Percentiles rank a stretch among this genome's conserved stretches.
These are phyloP conservation scores for Termitomyces bulborhizus DNA, from an alignment of 768 basidiomycete genomes.

Conservation along the genomic window DNA sequence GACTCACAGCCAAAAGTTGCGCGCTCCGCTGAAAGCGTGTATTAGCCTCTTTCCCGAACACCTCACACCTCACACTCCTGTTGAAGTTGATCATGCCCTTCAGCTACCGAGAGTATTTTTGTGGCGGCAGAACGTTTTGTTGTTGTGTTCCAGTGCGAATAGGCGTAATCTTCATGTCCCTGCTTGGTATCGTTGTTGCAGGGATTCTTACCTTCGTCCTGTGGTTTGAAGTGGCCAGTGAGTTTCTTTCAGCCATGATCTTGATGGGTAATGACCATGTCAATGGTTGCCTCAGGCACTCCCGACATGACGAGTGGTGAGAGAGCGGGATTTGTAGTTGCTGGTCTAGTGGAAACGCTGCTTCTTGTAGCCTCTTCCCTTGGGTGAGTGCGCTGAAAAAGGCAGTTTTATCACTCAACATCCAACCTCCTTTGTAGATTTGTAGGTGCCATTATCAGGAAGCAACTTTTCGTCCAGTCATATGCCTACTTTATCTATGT, in stretches of 20 bases:
- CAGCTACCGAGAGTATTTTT: constrained; percentile 38
- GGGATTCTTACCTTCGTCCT: constrained; percentile 46
- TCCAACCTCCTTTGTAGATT: constrained; percentile 31
- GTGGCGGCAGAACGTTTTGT: constrained; percentile 50
- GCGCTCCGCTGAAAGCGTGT: not conserved
- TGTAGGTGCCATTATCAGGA: constrained; percentile 56
- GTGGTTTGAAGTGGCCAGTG: constrained; percentile 61
- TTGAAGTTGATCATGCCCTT: constrained; percentile 26
- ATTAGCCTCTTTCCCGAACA: not conserved
- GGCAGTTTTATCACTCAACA: not conserved
- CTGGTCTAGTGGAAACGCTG: constrained; percentile 47
- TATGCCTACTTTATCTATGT: constrained; percentile 53
- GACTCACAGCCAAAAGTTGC: not conserved
- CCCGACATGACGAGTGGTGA: constrained; percentile 26
- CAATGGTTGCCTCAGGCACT: constrained; percentile 21
- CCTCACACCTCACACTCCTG: not conserved
- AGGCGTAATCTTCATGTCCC: constrained; percentile 51
- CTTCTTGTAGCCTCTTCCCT: constrained; percentile 48
- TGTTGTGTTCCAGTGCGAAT: constrained; percentile 58
- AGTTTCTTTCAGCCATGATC: constrained; percentile 18
- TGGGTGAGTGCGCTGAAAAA: constrained; percentile 32
- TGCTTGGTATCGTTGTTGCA: constrained; percentile 47
- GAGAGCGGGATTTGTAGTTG: constrained; percentile 38
- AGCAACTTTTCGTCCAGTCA: constrained; percentile 51
- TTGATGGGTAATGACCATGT: not conserved